Evolutionary conservation across 176 grass and related monocot species (phyloP), one percentile per base, ranked within the genome.

Genomic region (Triticum aestivum): DNA sequence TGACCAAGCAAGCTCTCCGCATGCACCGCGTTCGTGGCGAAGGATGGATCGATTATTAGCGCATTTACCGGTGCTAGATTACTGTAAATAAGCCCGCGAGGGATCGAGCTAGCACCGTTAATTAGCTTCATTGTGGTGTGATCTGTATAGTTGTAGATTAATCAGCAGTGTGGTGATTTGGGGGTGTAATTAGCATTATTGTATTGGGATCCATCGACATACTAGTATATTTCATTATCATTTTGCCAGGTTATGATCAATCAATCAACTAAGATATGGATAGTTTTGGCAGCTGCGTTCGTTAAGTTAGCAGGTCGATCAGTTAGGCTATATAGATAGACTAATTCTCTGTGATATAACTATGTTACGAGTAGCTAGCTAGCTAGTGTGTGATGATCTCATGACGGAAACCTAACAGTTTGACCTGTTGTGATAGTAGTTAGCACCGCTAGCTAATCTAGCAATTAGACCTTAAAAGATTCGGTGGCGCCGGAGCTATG

Each of bases 31-130:
- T 39, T 11, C 13, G 7, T 49, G 76, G 85, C 21, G 75, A 80
- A 21, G 27, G 80, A 85, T 74, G 15, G 3, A 21, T 44, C 3
- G 26, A 38, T 69, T 15, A 32, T 49, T 3, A 75, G 72, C 1
- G 23, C 72, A 27, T 39, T 9, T 2, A 20, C 26, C 29, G 18
- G 9, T 37, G 18, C 34, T 30, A 1, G 27, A 75, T n/a, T 79
- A 29, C 37, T 87, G 85, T 91, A 91, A 91, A 84, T 84, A 87
- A 87, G 32, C 72, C 14, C 17, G 37, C 65, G 69, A 64, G 76
- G 61, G 69, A 30, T 79, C 23, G 32, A 61, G 26, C 75, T 26
- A 73, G 26, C 27, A 59, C 49, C 73, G 73, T 44, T 13, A 18
- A 9, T 35, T 38, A 54, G 79, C 49, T 79, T 52, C 80, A 49